Conservation (phyloP, 2,329 filamentous ascomycete species). For the Fusarium sp. region DNA sequence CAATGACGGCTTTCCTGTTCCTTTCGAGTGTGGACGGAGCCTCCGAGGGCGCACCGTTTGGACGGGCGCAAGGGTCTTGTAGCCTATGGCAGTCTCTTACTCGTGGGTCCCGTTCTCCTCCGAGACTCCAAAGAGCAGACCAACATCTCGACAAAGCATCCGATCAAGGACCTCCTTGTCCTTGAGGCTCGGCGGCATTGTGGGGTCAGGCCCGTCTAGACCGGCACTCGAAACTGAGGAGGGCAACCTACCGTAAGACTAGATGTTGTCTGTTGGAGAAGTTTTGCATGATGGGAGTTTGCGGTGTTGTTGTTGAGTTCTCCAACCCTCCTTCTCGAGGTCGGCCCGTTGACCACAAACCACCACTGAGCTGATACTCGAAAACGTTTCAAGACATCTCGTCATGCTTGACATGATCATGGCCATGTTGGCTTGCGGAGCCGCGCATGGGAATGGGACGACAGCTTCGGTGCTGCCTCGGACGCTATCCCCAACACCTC, state of each 20-base stretch:
- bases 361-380: not conserved
- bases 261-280: not conserved
- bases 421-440: not conserved
- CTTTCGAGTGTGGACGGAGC: not conserved
- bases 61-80: not conserved
- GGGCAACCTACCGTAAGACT: not conserved
- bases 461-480: not conserved
- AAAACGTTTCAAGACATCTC: not conserved
- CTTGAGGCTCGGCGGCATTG: slow-evolving; percentile 16
- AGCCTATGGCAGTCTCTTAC: not conserved
- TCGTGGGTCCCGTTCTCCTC: not conserved
- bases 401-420: not conserved
- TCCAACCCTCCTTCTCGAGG: not conserved
- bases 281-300: not conserved
- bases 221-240: not conserved
- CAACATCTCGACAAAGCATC: not conserved
- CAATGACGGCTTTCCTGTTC: not conserved
- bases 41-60: not conserved
- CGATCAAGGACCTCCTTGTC: not conserved
- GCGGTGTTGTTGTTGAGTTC: slow-evolving; percentile 7
- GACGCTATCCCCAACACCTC: not conserved
- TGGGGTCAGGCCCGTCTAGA: slow-evolving; percentile 4
- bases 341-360: not conserved
- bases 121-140: not conserved
- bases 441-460: not conserved